A percentile compares a stretch with the other conserved stretches of the same genome.
Evolutionary conservation across 148 eudicot genomes (phyloP).

Genomic region (Vaccinium corymbosum): DNA sequence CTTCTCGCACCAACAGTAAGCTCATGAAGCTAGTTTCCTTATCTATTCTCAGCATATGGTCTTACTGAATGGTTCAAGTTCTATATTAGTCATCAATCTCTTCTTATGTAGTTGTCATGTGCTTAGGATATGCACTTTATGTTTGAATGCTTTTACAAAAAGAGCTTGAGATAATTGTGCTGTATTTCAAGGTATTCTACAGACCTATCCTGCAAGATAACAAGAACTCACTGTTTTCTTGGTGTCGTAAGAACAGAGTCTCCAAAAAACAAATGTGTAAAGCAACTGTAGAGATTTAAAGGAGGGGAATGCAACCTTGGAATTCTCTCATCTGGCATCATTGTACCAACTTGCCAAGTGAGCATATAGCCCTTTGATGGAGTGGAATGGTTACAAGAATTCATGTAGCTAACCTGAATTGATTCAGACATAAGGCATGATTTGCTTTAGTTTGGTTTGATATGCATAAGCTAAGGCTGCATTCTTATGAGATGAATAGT

Average conservation of each 20-base stretch:
- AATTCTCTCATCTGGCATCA: background rate
- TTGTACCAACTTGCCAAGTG: background rate
- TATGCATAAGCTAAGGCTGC: background rate
- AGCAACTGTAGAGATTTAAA: background rate
- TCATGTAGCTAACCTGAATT: background rate
- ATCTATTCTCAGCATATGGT: background rate
- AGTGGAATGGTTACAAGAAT: background rate
- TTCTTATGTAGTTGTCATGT: background rate
- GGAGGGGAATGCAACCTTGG: background rate
- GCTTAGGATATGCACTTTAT: background rate
- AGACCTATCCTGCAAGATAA: background rate
- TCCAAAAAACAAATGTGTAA: too few relatives aligned
- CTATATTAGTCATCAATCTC: background rate
- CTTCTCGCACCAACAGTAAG: conserved; percentile 92
- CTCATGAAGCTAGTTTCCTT: conserved; percentile 12
- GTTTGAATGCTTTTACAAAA: background rate
- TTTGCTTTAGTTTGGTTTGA: background rate
- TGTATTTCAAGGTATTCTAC: background rate
- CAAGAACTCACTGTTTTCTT: background rate
- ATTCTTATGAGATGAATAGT: background rate
- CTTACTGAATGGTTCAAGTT: background rate
- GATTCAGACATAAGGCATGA: background rate
- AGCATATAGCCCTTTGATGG: background rate
- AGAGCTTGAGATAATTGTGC: background rate
- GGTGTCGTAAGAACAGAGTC: background rate